Evolutionary conservation across 1,284 basidiomycete species (phyloP).

Genomic region (Papiliotrema terrestris): DNA sequence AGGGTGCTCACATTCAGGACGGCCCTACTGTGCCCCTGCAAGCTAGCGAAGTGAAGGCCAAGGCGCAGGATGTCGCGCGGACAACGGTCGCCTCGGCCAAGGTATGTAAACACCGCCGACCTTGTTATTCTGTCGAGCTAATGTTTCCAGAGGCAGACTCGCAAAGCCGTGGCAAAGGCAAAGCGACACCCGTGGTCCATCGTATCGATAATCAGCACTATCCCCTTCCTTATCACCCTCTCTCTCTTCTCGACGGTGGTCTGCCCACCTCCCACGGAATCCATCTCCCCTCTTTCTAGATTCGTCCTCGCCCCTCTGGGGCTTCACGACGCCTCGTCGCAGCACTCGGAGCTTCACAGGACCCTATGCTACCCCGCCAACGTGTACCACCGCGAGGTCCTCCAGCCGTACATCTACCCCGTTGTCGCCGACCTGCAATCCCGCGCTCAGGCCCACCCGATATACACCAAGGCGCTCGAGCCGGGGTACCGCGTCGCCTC

Average conservation of each 20-base stretch:
- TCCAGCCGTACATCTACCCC: constrained; percentile 38
- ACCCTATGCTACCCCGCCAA: constrained; percentile 44
- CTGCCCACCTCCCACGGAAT: constrained; percentile 32
- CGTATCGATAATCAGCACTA: constrained; percentile 30
- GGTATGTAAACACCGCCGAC: constrained; percentile 8
- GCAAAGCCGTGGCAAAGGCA: constrained; percentile 18
- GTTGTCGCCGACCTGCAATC: constrained; percentile 22
- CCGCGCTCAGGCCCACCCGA: constrained; percentile 19
- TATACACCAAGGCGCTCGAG: constrained; percentile 28
- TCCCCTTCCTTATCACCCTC: constrained; percentile 37
- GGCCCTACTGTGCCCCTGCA: constrained; percentile 25
- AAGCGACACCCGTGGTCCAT: constrained; percentile 29
- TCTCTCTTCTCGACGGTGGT: constrained; percentile 42
- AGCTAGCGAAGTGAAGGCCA: constrained; percentile 7
- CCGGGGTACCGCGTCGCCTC: constrained; percentile 18
- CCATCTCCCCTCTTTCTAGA: constrained; percentile 24
- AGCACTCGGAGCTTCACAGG: constrained; percentile 28
- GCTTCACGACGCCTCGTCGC: constrained; percentile 7
- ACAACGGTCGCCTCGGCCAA: constrained; percentile 21
- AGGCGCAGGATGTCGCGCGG: constrained; percentile 13
- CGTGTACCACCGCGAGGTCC: constrained; percentile 35
- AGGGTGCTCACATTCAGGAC: constrained; percentile 12
- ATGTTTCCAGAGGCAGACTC: constrained; percentile 14
- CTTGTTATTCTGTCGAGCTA: background rate
- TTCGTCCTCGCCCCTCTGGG: constrained; percentile 35